Conservation (phyloP, 2,329 filamentous ascomycete species). For the Spiromastix sp. region DNA sequence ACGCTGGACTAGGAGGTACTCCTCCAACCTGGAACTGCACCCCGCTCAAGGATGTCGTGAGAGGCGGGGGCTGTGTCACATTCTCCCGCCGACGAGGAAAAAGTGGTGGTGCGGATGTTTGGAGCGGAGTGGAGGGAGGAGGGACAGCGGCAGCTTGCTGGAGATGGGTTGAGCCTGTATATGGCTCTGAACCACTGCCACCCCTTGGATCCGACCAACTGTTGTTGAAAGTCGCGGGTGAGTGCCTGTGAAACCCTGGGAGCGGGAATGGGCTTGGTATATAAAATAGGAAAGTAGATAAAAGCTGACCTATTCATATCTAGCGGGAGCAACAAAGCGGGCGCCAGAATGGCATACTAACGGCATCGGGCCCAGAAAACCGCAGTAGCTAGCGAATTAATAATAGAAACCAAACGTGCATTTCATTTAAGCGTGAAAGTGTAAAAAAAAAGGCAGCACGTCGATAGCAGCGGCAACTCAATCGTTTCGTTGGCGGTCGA, state of each 20-base stretch:
- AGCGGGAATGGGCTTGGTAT: too few relatives aligned
- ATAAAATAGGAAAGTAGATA: conserved; percentile 2
- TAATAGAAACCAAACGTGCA: too few relatives aligned
- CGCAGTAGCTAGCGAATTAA: too few relatives aligned
- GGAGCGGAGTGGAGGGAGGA: conserved; percentile 16
- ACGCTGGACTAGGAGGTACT: conserved; percentile 17
- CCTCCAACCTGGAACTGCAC: conserved; percentile 27
- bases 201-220: conserved; percentile 8
- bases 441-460: too few relatives aligned
- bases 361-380: too few relatives aligned
- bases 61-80: conserved; percentile 31
- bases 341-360: too few relatives aligned
- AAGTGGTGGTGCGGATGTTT: conserved; percentile 21
- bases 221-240: not conserved
- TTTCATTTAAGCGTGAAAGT: too few relatives aligned
- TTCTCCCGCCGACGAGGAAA: conserved; percentile 33
- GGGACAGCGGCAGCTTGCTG: too few relatives aligned
- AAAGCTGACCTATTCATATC: conserved; percentile 11
- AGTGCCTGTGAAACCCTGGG: conserved; percentile 4
- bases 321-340: not conserved
- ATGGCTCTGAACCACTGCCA: conserved; percentile 6
- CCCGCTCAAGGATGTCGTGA: conserved; percentile 31
- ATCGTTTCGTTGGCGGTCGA: too few relatives aligned
- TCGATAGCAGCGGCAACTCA: too few relatives aligned
- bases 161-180: conserved; percentile 7